Evolutionary conservation across 192 early-diverging fungal genomes (phyloP), one percentile per base, ranked within the genome.

Genomic region (Podila horticola): DNA sequence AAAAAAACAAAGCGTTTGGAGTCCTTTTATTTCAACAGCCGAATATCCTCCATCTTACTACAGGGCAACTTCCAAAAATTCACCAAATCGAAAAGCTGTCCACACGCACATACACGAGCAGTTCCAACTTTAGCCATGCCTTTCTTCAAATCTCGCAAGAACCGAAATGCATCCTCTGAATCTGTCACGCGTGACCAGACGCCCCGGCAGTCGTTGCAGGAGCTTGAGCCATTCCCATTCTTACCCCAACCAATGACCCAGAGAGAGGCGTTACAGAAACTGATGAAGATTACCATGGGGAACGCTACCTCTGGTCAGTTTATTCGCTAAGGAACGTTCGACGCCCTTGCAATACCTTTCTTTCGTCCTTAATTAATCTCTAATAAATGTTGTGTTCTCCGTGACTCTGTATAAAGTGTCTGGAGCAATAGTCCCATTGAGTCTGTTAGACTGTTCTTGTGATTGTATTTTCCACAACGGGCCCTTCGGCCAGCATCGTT

Each of bases 201-300:
- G 9, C 74, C 74, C 24, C 74, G 74, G 13, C 49, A 12, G 28
- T 75, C 74, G 2, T 64, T 75, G 51, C 66, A 69, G 5, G 74
- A 62, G 17, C 38, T 64, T 0, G 67, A 33, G 48, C 41, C 26
- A 4, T 31, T 31, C 5, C 31, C 31, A 31, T 31, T 31, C 31
- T 31, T 15, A 33, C 74, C 45, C 15, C 20, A 7, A 31, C 69
- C 30, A 38, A 63, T 75, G 61, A 69, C 74, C n/a, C 67, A 65
- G 19, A 62, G 65, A 4, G 59, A 75, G 50, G 74, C 66, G 20
- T 41, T 69, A 4, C 12, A n/a, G 22, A 30, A 57, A 11, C 10
- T 75, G 28, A 2, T 57, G 19, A n/a, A 69, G 17, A 64, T n/a
- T 0, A 41, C 57, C 41, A 69, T 75, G 74, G 6, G 61, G 24